These are phyloP conservation scores for Aspergillus fructus DNA, from an alignment of 2,329 filamentous ascomycete genomes.

Conservation along the genomic window DNA sequence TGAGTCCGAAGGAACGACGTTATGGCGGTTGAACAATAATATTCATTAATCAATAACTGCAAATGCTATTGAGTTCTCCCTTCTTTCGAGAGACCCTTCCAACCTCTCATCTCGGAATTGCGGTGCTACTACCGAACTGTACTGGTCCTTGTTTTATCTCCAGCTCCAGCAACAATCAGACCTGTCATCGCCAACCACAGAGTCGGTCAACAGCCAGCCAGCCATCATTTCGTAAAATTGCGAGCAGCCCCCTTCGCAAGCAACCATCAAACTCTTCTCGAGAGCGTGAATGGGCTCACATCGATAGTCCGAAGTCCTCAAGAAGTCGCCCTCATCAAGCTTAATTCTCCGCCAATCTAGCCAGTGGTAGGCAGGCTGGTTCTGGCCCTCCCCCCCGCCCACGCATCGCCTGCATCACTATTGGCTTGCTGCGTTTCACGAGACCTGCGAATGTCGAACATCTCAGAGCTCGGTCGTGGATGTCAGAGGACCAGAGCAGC, in stretches of 20 bases:
- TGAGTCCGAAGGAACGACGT: neutral
- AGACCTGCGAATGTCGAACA: conserved; percentile 3
- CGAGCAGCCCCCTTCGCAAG: no score
- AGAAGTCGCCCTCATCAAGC: neutral
- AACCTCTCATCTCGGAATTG: neutral
- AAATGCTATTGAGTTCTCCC: neutral
- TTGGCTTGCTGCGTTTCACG: conserved; percentile 6
- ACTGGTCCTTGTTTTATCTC: neutral
- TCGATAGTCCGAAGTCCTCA: neutral
- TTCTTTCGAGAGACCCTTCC: neutral
- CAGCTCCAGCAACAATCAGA: neutral
- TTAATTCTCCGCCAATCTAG: neutral
- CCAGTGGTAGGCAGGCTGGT: neutral
- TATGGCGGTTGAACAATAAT: no score
- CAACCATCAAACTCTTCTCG: no score
- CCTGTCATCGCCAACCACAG: no score
- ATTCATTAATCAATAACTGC: neutral
- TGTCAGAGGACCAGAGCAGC: neutral
- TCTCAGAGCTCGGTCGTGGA: neutral
- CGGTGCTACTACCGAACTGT: neutral
- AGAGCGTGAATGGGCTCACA: no score
- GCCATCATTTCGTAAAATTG: no score
- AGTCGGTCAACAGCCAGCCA: no score
- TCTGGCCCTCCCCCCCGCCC: neutral
- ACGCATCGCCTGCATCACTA: neutral